A percentile compares a stretch with the other conserved stretches of the same genome.
Evolutionary conservation across 805 yeast species (phyloP).

Genomic region (Cyberlindnera euphorbiiphila): DNA sequence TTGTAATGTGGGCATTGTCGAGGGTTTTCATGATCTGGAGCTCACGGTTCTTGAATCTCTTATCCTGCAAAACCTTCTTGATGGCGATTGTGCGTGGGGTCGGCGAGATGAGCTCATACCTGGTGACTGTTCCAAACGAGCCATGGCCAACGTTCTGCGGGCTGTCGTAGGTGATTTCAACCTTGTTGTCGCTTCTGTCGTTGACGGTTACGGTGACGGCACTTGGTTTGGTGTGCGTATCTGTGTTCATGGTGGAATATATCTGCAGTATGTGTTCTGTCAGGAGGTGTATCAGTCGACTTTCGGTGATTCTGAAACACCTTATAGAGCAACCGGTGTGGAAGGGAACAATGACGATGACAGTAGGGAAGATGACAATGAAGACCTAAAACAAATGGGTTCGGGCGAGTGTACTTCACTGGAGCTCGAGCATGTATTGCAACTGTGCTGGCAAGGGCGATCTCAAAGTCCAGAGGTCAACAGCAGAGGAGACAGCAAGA

Average conservation of each 20-base stretch:
- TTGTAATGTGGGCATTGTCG: conserved; percentile 83
- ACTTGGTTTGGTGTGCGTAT: not conserved
- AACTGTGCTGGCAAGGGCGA: too few species aligned
- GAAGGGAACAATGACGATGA: too few species aligned
- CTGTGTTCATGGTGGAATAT: conserved; percentile 7
- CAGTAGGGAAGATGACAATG: too few species aligned
- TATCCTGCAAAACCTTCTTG: conserved; percentile 94
- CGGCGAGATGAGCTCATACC: conserved; percentile 70
- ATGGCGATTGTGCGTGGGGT: conserved; percentile 78
- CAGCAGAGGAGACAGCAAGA: too few species aligned
- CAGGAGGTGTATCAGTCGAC: too few species aligned
- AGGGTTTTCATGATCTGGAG: conserved; percentile 91
- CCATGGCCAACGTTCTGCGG: conserved; percentile 96
- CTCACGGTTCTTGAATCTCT: conserved; percentile 90
- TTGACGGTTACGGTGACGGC: conserved; percentile 10
- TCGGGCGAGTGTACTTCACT: too few species aligned
- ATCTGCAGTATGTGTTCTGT: too few species aligned
- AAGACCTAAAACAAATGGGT: too few species aligned
- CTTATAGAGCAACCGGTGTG: too few species aligned
- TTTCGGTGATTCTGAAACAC: too few species aligned
- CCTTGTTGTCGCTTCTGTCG: conserved; percentile 15
- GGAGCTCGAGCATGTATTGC: too few species aligned
- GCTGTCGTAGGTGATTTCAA: conserved; percentile 69
- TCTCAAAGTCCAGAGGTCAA: too few species aligned
- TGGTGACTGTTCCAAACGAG: conserved; percentile 98